Evolutionary conservation across 1,284 basidiomycete species (phyloP).

Genomic region (Cryptococcus sp.): DNA sequence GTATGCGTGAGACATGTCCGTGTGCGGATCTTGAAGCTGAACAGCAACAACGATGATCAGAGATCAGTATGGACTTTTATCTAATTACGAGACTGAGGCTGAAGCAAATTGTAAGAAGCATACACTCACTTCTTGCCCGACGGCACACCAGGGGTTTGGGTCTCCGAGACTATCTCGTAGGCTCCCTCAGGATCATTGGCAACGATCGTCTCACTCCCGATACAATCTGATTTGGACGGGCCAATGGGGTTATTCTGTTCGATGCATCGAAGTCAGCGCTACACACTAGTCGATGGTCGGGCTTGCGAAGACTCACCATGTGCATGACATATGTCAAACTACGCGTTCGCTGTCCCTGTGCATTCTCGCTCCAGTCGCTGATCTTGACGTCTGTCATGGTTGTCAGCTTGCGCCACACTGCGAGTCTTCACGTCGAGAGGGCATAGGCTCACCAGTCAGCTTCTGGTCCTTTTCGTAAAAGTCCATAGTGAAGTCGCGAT

Average conservation of each 20-base stretch:
- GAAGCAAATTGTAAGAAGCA: background rate
- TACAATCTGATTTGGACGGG: constrained; percentile 25
- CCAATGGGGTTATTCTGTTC: constrained; percentile 28
- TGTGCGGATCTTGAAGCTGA: constrained; percentile 26
- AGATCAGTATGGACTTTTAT: background rate
- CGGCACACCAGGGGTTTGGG: constrained; percentile 28
- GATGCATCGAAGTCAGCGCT: background rate
- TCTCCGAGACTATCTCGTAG: constrained; percentile 29
- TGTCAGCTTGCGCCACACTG: background rate
- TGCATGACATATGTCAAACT: constrained; percentile 31
- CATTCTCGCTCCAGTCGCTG: constrained; percentile 20
- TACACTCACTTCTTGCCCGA: constrained; percentile 29
- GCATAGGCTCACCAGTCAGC: constrained; percentile 22
- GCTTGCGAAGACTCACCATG: constrained; percentile 21
- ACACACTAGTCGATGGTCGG: background rate
- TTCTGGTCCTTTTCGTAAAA: constrained; percentile 25
- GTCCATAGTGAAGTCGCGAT: constrained; percentile 23
- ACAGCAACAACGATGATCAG: background rate
- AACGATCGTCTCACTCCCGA: constrained; percentile 23
- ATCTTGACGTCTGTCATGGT: constrained; percentile 21
- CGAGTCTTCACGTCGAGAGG: background rate
- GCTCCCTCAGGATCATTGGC: constrained; percentile 16
- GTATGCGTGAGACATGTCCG: constrained; percentile 27
- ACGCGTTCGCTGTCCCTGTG: constrained; percentile 13
- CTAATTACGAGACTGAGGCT: background rate